Evolutionary conservation across 2,329 filamentous ascomycete genomes (phyloP).

Genomic region (Orbilia oligospora): DNA sequence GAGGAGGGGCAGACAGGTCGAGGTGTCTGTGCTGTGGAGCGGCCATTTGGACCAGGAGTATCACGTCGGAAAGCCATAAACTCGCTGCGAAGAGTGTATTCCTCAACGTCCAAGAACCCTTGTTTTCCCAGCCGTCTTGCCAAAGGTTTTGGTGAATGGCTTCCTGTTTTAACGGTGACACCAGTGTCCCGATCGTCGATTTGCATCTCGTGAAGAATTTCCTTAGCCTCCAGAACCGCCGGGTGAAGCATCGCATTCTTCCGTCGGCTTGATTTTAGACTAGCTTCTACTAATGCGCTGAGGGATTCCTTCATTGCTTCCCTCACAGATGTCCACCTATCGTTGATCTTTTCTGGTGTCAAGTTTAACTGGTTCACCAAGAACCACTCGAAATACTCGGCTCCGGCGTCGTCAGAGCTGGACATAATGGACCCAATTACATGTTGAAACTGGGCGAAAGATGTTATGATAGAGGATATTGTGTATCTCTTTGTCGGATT

Average conservation of each 20-base stretch:
- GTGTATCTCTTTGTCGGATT: conserved; percentile 54
- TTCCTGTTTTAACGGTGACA: conserved; percentile 26
- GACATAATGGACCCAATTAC: conserved; percentile 59
- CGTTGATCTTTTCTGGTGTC: conserved; percentile 50
- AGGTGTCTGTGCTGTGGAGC: conserved; percentile 35
- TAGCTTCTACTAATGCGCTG: conserved; percentile 45
- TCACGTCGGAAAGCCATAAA: conserved; percentile 60
- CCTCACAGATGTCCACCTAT: conserved; percentile 46
- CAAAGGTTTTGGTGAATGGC: conserved; percentile 48
- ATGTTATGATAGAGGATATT: conserved; percentile 58
- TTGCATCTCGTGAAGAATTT: conserved; percentile 52
- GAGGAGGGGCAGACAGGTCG: conserved; percentile 48
- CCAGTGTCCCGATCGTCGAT: conserved; percentile 44
- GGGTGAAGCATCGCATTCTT: conserved; percentile 53
- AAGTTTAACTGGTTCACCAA: conserved; percentile 51
- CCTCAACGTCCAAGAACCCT: conserved; percentile 50
- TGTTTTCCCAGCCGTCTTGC: conserved; percentile 41
- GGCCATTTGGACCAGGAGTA: conserved; percentile 56
- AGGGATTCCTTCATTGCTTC: conserved; percentile 57
- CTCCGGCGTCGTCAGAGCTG: conserved; percentile 49
- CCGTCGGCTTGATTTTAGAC: conserved; percentile 35
- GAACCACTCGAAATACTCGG: conserved; percentile 58
- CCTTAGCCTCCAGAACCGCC: conserved; percentile 47
- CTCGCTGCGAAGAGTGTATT: conserved; percentile 55
- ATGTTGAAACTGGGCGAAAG: conserved; percentile 58